phyloP scores from a whole-genome alignment of 2,329 filamentous ascomycete species.

The Thielaviopsis musarum region DNA sequence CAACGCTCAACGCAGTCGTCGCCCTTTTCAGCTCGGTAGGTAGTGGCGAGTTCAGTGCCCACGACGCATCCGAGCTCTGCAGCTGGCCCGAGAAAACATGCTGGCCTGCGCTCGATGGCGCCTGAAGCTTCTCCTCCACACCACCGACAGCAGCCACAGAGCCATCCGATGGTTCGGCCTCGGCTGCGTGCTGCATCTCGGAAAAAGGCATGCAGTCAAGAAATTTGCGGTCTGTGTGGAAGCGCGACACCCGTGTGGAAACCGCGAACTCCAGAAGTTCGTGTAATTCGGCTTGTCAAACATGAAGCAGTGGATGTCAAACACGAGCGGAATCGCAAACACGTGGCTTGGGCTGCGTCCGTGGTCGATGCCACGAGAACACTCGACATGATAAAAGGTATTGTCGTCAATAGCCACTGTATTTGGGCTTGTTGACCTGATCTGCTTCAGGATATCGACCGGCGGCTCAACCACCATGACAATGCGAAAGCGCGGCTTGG shows the following conservation, averaged over 20 bases:
- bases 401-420: slow-evolving; percentile 24
- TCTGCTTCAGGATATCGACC: slow-evolving; percentile 29
- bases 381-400: slow-evolving; percentile 26
- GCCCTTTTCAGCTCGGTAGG: background rate
- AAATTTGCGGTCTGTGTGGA: slow-evolving; percentile 60
- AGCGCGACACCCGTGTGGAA: slow-evolving; percentile 58
- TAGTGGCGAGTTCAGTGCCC: background rate
- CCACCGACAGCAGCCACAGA: slow-evolving; percentile 29
- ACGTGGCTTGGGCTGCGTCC: slow-evolving; percentile 29
- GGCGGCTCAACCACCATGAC: slow-evolving; percentile 46
- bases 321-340: slow-evolving; percentile 57
- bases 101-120: slow-evolving; percentile 18
- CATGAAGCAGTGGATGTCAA: slow-evolving; percentile 64
- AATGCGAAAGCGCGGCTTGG: slow-evolving; percentile 45
- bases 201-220: slow-evolving; percentile 51
- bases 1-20: background rate
- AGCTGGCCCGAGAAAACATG: slow-evolving; percentile 39
- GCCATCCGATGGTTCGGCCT: slow-evolving; percentile 30
- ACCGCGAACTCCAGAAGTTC: slow-evolving; percentile 57
- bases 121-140: slow-evolving; percentile 25
- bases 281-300: slow-evolving; percentile 58
- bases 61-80: slow-evolving; percentile 17
- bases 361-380: slow-evolving; percentile 27
- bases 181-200: slow-evolving; percentile 52
- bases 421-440: slow-evolving; percentile 30